phyloP scores from a whole-genome alignment of 768 basidiomycete species.

The Xerocomellus intermedius region DNA sequence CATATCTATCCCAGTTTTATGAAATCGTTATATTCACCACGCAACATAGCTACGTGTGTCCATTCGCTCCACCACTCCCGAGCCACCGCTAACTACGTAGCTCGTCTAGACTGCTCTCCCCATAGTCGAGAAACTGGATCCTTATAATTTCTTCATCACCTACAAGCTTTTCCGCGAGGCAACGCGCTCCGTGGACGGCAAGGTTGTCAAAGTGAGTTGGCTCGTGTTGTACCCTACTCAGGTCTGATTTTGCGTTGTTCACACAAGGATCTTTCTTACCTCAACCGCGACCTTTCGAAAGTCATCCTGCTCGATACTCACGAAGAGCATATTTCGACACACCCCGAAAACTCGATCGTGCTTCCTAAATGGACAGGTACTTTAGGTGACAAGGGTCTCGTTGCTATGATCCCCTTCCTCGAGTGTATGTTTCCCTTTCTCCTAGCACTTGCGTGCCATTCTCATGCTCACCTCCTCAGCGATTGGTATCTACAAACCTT shows the following conservation, averaged over 20 bases:
- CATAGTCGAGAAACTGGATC: slow-evolving; percentile 90
- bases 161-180: slow-evolving; percentile 93
- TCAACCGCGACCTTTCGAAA: slow-evolving; percentile 91
- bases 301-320: slow-evolving; percentile 86
- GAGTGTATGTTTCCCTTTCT: slow-evolving; percentile 59
- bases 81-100: not conserved
- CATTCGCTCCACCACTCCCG: not conserved
- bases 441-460: not conserved
- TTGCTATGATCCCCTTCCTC: slow-evolving; percentile 96
- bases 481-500: slow-evolving; percentile 85
- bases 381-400: slow-evolving; percentile 67
- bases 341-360: slow-evolving; percentile 87
- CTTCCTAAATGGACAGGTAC: slow-evolving; percentile 87
- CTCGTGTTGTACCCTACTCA: not conserved
- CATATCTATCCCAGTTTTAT: slow-evolving; percentile 96
- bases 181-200: slow-evolving; percentile 78
- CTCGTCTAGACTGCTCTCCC: slow-evolving; percentile 76
- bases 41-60: slow-evolving; percentile 81
- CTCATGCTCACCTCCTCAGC: slow-evolving; percentile 45
- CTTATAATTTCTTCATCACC: slow-evolving; percentile 83
- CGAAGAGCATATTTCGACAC: slow-evolving; percentile 69
- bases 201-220: slow-evolving; percentile 72
- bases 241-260: not conserved
- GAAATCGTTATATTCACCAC: slow-evolving; percentile 96
- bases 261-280: slow-evolving; percentile 80